Evolutionary conservation across 768 basidiomycete species (phyloP), one percentile per base, ranked within the genome.

Genomic region (Mycena polygramma): DNA sequence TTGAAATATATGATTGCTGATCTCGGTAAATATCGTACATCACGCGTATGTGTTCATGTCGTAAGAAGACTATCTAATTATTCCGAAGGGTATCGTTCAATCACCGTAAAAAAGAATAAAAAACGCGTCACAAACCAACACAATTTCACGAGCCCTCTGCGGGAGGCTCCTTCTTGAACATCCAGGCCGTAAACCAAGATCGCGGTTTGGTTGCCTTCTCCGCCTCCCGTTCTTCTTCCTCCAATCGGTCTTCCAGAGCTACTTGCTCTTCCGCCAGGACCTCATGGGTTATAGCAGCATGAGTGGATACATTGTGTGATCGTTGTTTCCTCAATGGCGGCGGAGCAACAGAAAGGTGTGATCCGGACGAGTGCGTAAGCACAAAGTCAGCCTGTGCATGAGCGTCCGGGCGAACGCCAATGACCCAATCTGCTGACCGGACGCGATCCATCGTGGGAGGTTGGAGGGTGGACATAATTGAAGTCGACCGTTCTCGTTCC

Each of bases 221-320:
- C 43, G 83, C 86, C 72, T 89, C 86, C 13, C 81, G 83, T 73
- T 88, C 80, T 78, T 92, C 91, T 55, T 85, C 85, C 73, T 88
- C 84, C 57, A 89, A 74, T 53, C 88, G 81, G 71, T 88, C 83
- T 39, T 83, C 83, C 35, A 88, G 80, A 7, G 87, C 91, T 19
- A 87, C 82, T 68, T 87, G 83, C 78, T 93, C 92, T 77, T 94
- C 92, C 46, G 88, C 91, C 48, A 92, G 83, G 49, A 92, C 88
- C 73, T 94, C 92, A 54, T 87, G 86, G 59, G 87, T 83, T 49
- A 93, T 90, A 13, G 91, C 92, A 69, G 90, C 85, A 11, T 87
- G 86, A 6, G 89, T 83, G 19, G 90, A 85, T n/a, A 91, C 80
- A 68, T 84, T 87, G 24, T 79, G 80, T 51, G 79, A 76, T 59